Evolutionary conservation across 208 protist species (phyloP), one percentile per base, ranked within the genome.

Genomic region (Acanthamoeba royreba): DNA sequence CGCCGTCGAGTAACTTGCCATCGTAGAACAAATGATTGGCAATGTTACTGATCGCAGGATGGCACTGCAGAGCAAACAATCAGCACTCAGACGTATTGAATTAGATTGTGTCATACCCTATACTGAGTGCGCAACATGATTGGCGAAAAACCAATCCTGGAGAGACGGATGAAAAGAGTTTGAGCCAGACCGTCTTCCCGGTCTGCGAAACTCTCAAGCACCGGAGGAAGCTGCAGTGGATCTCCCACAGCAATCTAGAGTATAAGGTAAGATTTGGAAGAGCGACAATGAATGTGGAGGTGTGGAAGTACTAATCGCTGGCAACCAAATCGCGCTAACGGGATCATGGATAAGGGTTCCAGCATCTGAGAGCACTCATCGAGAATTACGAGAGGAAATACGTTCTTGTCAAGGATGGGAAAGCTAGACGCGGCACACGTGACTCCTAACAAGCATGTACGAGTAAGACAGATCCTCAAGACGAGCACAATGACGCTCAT

Each of bases 351-450:
- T 3, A 95, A 33, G 17, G 97, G 97, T 63, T 98, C 97, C 2
- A 96, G 81, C 81, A 97, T 97, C 58, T 98, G 97, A 4, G 38
- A 93, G 74, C 95, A 96, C 77, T 98, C 97, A 83, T 98, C 97
- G 0, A 98, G 49, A 45, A 98, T 91, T 4, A 98, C 45, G 40
- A 98, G 95, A 1, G 96, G 93, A 95, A 98, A 98, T 7, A 53
- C 40, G 31, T 94, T 42, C 46, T 63, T 72, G 31, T 96, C 61
- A n/a, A 98, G 79, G 38, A 97, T 92, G 33, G 94, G 86, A 38
- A 98, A 98, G 7, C 22, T 11, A 13, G 96, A 94, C 13, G 97
- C 95, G n/a, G 89, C 91, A 89, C 97, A 98, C 2, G 97, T 98
- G 2, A 94, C 95, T 40, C 97, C 97, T 93, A 28, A 28, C 15